Conservation (phyloP, 441 rosid genomes). For the Populus hybrid region DNA sequence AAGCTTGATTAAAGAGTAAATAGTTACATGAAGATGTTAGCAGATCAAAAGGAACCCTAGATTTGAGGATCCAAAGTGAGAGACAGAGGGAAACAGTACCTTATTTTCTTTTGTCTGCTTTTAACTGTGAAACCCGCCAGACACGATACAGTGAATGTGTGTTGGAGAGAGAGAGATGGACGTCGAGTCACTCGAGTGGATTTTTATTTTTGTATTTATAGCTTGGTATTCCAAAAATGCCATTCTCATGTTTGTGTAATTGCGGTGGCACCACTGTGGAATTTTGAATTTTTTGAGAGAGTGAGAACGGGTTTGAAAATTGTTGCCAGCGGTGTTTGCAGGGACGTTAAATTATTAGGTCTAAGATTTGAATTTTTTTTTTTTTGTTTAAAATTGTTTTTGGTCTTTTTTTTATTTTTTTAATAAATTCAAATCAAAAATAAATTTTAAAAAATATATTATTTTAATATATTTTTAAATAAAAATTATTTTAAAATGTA, state of each 20-base stretch:
- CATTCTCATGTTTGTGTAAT: not conserved
- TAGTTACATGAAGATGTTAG: not conserved
- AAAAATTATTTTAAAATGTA: too few species aligned
- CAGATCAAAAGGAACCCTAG: slow-evolving; percentile 37
- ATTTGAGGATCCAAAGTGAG: slow-evolving; percentile 36
- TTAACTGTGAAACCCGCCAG: slow-evolving; percentile 26
- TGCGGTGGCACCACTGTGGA: slow-evolving; percentile 7
- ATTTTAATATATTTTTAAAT: too few species aligned
- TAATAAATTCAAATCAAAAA: too few species aligned
- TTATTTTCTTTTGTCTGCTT: slow-evolving; percentile 17
- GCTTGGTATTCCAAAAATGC: slow-evolving; percentile 15
- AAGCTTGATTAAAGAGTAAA: not conserved
- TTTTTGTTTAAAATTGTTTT: too few species aligned
- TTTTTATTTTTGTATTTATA: slow-evolving; percentile 17
- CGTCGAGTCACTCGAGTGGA: not conserved
- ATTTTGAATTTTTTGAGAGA: not conserved
- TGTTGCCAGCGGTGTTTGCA: too few species aligned
- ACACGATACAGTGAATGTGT: slow-evolving; percentile 23
- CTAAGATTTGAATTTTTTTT: too few species aligned
- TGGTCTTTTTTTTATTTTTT: too few species aligned
- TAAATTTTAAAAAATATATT: too few species aligned
- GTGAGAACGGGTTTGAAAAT: not conserved
- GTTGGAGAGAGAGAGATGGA: not conserved
- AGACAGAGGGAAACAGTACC: slow-evolving; percentile 24
- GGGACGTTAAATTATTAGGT: too few species aligned